These are phyloP conservation scores for Diphasiastrum complanatum DNA, from an alignment of 83 land plant genomes.

Conservation along the genomic window DNA sequence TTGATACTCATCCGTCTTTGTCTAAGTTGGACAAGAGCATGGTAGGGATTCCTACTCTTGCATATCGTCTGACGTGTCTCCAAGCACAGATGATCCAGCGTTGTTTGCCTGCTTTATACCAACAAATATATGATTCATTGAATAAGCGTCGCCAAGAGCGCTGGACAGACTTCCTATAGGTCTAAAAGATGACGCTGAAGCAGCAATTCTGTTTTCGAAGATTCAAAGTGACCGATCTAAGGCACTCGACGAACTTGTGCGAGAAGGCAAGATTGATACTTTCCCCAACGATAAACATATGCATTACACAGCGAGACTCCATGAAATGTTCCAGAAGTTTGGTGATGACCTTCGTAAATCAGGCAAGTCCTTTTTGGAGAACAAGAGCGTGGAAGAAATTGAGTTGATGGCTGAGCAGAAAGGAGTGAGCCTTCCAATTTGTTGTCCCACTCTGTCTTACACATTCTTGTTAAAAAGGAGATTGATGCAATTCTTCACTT, in stretches of 20 bases:
- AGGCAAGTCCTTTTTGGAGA: not conserved
- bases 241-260: conserved; percentile 23
- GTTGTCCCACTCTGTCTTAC: conserved; percentile 34
- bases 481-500: conserved; percentile 15
- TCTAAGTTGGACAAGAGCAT: not conserved
- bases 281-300: conserved; percentile 31
- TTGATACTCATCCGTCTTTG: conserved; percentile 9
- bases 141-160: not conserved
- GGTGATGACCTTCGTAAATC: conserved; percentile 21
- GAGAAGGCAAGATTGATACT: conserved; percentile 31
- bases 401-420: conserved; percentile 37
- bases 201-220: conserved; percentile 24
- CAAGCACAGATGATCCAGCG: conserved; percentile 5
- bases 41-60: conserved; percentile 29
- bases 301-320: conserved; percentile 44
- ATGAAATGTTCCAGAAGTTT: conserved; percentile 39
- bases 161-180: conserved; percentile 28
- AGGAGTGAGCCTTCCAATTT: conserved; percentile 43
- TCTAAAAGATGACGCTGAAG: conserved; percentile 17
- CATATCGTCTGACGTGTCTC: conserved; percentile 2
- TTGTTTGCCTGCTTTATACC: not conserved
- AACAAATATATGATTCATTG: conserved; percentile 9
- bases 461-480: conserved; percentile 19
- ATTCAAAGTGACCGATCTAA: conserved; percentile 18
- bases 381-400: conserved; percentile 28